Base-by-base conservation (phyloP, 352 stramenopile genomes). In the Peronospora belbahrii region DNA sequence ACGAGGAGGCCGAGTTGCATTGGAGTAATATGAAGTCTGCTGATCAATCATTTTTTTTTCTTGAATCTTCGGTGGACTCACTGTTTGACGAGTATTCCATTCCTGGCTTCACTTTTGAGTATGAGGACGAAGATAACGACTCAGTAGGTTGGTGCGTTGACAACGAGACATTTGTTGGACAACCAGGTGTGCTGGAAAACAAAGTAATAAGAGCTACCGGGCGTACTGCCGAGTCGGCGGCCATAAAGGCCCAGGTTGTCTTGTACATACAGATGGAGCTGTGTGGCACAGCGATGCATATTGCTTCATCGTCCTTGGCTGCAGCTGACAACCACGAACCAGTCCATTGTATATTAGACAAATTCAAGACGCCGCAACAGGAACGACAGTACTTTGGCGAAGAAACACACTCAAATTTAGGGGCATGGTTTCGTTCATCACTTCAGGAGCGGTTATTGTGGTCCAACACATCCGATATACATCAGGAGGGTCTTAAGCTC, bases 201-300 rank as follows among this genome's bases (percentile, higher is more conserved):
- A 15, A 65, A 14, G 19, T 42, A 39, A 42, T 32, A 28, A 18
- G 30, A 31, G 48, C n/a, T 42, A 17, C 42, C 3, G 6, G 2
- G 57, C 27, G 19, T 56, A n/a, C 9, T 43, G 24, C 34, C 9
- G 46, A 61, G 28, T 48, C 44, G 8, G 52, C 58, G 4, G 42
- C 34, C 9, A 58, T 65, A 32, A 74, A 62, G 25, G 58, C 67
- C 0, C 64, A 75, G 39, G 52, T 84, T 38, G 72, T 73, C 10
- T 36, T 88, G 31, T 91, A 83, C 47, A 91, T 91, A 39, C 79
- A 91, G 50, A 88, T 88, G 74, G 74, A 85, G 45, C 19, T 85
- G 14, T 86, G 70, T 37, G 68, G 75, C 6, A 66, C 59, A 6
- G 43, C 42, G 9, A 50, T 58, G 13, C 47, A 57, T 25, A 50